phyloP scores from a whole-genome alignment of 176 grass and related monocot genomes.

The Oryza rufipogon region DNA sequence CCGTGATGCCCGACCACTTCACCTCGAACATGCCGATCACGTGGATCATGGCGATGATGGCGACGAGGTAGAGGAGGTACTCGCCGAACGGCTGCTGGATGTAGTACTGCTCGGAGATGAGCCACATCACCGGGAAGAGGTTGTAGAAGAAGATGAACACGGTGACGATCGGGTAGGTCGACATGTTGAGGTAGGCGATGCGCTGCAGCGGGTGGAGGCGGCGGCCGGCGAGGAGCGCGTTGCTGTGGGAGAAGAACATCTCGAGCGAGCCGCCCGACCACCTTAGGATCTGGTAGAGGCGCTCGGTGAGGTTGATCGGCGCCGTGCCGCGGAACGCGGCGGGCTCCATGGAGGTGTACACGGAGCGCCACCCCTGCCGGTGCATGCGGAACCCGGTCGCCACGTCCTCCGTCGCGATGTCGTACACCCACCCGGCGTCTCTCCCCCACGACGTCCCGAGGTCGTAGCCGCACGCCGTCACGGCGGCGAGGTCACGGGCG shows the following conservation, averaged over 20 bases:
- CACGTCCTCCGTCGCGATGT: constrained; percentile 62
- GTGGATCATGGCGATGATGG: constrained; percentile 39
- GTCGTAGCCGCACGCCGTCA: constrained; percentile 50
- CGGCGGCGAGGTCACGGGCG: background rate
- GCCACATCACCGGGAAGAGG: constrained; percentile 54
- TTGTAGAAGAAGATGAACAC: constrained; percentile 54
- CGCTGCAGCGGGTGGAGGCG: constrained; percentile 45
- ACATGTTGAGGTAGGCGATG: constrained; percentile 54
- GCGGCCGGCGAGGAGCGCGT: constrained; percentile 31
- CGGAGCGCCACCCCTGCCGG: constrained; percentile 54
- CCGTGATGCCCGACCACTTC: constrained; percentile 45
- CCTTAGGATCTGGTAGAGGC: constrained; percentile 47
- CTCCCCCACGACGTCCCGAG: constrained; percentile 41
- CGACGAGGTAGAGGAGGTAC: constrained; percentile 39
- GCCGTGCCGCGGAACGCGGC: constrained; percentile 52
- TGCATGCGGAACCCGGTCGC: constrained; percentile 57
- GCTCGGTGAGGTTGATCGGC: constrained; percentile 61
- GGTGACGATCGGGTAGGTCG: constrained; percentile 48
- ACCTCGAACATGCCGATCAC: constrained; percentile 56
- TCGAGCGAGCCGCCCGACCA: constrained; percentile 49
- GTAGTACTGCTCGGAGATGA: constrained; percentile 45
- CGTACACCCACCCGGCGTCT: constrained; percentile 49
- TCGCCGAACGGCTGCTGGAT: constrained; percentile 49
- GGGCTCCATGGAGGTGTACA: constrained; percentile 44
- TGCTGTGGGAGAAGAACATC: constrained; percentile 65